Evolutionary conservation across 164 flowering plant species (phyloP).

Genomic region (Aristolochia contorta): DNA sequence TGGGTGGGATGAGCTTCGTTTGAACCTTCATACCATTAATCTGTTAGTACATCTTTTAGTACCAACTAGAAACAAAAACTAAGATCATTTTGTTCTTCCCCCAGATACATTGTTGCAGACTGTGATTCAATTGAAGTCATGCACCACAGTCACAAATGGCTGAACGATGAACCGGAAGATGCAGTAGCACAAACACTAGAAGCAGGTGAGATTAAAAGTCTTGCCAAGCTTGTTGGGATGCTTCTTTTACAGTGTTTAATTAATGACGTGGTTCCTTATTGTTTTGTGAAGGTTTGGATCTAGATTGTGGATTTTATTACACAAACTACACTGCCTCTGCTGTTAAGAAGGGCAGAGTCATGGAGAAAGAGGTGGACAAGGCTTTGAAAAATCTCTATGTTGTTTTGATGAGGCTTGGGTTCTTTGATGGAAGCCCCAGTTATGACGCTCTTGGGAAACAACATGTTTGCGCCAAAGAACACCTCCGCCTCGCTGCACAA

Average conservation of each 20-base stretch:
- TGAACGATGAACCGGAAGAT: neutral
- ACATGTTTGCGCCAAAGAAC: conserved; percentile 26
- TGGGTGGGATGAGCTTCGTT: too few species aligned
- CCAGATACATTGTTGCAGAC: too few species aligned
- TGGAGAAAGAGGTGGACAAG: too few species aligned
- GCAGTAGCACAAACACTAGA: neutral
- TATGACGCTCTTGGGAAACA: conserved; percentile 19
- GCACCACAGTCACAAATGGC: too few species aligned
- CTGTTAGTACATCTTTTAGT: too few species aligned
- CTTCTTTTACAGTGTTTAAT: neutral
- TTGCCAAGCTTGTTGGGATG: neutral
- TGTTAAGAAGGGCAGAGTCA: conserved; percentile 11
- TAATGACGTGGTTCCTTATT: neutral
- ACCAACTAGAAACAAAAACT: too few species aligned
- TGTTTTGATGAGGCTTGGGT: conserved; percentile 35
- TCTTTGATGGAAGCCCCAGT: conserved; percentile 32
- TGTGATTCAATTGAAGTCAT: too few species aligned
- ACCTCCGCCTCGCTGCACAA: conserved; percentile 32
- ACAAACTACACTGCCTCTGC: conserved; percentile 17
- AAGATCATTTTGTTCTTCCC: too few species aligned
- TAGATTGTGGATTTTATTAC: conserved; percentile 36
- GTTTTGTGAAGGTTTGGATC: conserved; percentile 19
- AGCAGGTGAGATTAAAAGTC: neutral
- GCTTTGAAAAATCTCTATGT: too few species aligned
- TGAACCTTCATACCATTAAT: too few species aligned